Evolutionary conservation across 2,329 filamentous ascomycete species (phyloP), one percentile per base, ranked within the genome.

Genomic region (Fusarium sp.): DNA sequence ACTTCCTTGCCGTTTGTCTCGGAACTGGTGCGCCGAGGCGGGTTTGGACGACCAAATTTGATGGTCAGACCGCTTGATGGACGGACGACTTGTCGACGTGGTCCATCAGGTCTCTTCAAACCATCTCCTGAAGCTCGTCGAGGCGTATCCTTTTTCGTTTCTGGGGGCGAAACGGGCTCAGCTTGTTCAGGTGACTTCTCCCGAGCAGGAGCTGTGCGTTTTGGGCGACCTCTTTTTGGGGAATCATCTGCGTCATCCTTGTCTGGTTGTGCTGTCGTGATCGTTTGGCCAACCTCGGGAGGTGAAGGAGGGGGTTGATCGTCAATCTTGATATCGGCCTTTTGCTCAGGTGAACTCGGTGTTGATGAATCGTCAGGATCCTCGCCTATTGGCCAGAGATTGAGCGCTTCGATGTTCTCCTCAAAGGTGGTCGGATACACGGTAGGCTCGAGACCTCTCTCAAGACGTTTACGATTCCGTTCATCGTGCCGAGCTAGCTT

Each of bases 391-490:
- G 66, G 69, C 54, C 65, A 56, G 40, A 66, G 9, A 38, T 76
- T 22, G 40, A 74, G 50, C 64, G 61, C 67, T 71, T 76, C 65
- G 37, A 72, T 38, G 12, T 66, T 25, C 72, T 84, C 71, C 65
- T 78, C 35, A 22, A 79, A 52, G 3, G 72, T 66, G 12, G 59
- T 30, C 6, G 66, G 56, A 59, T 75, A 80, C 4, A 52, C 54
- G 12, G 79, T 81, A 56, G 72, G 54, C 6, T 77, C 70, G 6
- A 85, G 59, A 11, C 86, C 86, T 6, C 82, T 79, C 52, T 77
- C 79, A 40, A 74, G 75, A n/a, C 87, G 84, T 75, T 83, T 86
- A 25, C 72, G 77, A 63, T 89, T 88, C 22, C 87, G 84, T 60
- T 79, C 80, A n/a, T 76, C 70, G 68, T 87, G 86, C 8, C 85